These are phyloP conservation scores for Protostelium mycophagum DNA, from an alignment of 78 protist species.

Conservation along the genomic window DNA sequence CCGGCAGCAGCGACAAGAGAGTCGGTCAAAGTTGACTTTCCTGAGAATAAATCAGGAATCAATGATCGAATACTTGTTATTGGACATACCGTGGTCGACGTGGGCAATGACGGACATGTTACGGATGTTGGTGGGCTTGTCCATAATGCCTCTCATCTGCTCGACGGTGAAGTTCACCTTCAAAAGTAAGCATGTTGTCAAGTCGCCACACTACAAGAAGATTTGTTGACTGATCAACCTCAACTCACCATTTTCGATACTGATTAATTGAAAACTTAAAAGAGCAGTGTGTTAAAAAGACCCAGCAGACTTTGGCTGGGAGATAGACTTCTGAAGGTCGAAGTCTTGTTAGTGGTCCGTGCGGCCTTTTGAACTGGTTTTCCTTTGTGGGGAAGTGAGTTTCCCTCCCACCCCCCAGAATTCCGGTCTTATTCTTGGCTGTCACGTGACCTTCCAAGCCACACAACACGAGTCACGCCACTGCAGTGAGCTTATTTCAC, in stretches of 20 bases:
- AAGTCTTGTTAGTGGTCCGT: too few species aligned
- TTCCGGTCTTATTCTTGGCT: too few species aligned
- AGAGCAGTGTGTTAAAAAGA: too few species aligned
- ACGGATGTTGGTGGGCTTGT: constrained; percentile 87
- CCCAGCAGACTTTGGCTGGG: too few species aligned
- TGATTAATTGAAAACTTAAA: too few species aligned
- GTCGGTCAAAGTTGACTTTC: constrained; percentile 98
- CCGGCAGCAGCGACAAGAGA: constrained; percentile 98
- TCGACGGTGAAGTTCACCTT: constrained; percentile 88
- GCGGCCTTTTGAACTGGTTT: too few species aligned
- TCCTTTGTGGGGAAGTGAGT: too few species aligned
- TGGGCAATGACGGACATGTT: constrained; percentile 98
- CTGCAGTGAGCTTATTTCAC: too few species aligned
- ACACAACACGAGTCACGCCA: too few species aligned
- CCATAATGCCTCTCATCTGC: constrained; percentile 93
- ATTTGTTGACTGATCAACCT: background rate
- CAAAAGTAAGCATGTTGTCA: background rate
- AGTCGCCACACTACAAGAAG: background rate
- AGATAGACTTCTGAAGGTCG: too few species aligned
- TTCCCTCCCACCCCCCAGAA: too few species aligned
- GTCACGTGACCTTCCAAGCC: too few species aligned
- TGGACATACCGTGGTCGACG: constrained; percentile 77
- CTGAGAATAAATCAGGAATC: constrained; percentile 12
- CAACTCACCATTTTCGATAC: background rate
- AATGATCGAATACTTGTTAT: constrained; percentile 11